phyloP scores from a whole-genome alignment of 2,329 filamentous ascomycete genomes.

The Drechmeria coniospora region DNA sequence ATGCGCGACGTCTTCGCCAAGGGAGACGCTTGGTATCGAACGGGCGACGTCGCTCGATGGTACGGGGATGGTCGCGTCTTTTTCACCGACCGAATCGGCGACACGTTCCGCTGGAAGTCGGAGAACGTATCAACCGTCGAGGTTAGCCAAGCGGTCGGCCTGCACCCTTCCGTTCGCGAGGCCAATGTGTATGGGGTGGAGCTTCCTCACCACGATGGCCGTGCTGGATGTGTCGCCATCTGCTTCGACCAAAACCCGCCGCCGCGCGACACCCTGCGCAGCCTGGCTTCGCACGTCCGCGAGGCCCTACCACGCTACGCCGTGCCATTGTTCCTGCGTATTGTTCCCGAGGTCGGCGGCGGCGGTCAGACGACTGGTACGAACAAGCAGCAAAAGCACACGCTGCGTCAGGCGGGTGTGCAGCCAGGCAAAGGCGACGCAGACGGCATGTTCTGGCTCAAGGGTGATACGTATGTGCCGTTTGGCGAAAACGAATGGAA shows the following conservation, averaged over 20 bases:
- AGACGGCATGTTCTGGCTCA: conserved; percentile 50
- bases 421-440: conserved; percentile 30
- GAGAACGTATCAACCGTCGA: conserved; percentile 75
- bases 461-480: conserved; percentile 46
- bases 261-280: conserved; percentile 31
- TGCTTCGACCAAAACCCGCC: conserved; percentile 35
- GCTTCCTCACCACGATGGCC: conserved; percentile 66
- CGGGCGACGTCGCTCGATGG: conserved; percentile 66
- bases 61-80: conserved; percentile 56
- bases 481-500: conserved; percentile 58
- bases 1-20: conserved; percentile 56
- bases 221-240: conserved; percentile 68
- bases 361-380: conserved; percentile 59
- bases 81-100: conserved; percentile 70
- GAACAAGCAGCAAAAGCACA: conserved; percentile 76
- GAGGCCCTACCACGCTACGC: conserved; percentile 55
- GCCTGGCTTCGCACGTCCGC: conserved; percentile 43
- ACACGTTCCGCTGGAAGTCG: conserved; percentile 68
- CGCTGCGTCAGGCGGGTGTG: conserved; percentile 57
- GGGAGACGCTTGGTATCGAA: conserved; percentile 71
- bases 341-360: conserved; percentile 39
- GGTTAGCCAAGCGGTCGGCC: conserved; percentile 59
- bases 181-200: conserved; percentile 77
- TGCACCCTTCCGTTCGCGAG: conserved; percentile 52
- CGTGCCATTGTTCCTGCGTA: conserved; percentile 60